Evolutionary conservation across 805 yeast species (phyloP), one percentile per base, ranked within the genome.

Genomic region (Citeromyces nyonsensis): DNA sequence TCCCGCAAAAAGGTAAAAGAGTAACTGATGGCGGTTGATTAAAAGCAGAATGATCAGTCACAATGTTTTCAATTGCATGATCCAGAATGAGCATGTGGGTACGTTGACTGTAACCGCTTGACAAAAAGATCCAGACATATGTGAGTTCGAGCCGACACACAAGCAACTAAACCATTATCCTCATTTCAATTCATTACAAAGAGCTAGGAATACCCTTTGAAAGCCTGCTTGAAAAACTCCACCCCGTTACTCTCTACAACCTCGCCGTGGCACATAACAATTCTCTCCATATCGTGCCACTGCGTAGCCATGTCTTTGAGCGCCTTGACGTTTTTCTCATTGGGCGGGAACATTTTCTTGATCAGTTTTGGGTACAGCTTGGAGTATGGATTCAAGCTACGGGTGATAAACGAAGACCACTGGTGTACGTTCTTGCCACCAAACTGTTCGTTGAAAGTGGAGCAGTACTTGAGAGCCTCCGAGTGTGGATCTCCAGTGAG

Each of bases 181-280:
- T n/a, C n/a, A n/a, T n/a, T n/a, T n/a, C n/a, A n/a, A n/a, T n/a
- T n/a, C n/a, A n/a, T n/a, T n/a, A n/a, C n/a, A n/a, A n/a, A n/a
- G n/a, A 18, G 22, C 7, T 18, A 18, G 7, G 7, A 18, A 18
- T 5, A 18, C 22, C 22, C 22, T 20, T 15, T 39, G 40, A 15
- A 36, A 27, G 3, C 30, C 30, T 15, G 26, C 36, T 43, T 44
- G 44, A 27, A 45, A 6, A 35, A 40, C 4, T 38, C 36, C 31
- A 50, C 48, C 10, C 53, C 68, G 31, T 51, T 46, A 6, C 47
- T 42, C 14, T 66, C 70, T 35, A 73, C 53, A 8, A 71, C 56
- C 39, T 65, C 66, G 10, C 84, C 84, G 44, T 74, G 83, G 39
- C 76, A 68, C 41, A 63, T 52, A 26, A 75, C 65, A 32, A 71